Evolutionary conservation across 495 filamentous ascomycete species (phyloP).

Genomic region (Lepidopterella palustris): DNA sequence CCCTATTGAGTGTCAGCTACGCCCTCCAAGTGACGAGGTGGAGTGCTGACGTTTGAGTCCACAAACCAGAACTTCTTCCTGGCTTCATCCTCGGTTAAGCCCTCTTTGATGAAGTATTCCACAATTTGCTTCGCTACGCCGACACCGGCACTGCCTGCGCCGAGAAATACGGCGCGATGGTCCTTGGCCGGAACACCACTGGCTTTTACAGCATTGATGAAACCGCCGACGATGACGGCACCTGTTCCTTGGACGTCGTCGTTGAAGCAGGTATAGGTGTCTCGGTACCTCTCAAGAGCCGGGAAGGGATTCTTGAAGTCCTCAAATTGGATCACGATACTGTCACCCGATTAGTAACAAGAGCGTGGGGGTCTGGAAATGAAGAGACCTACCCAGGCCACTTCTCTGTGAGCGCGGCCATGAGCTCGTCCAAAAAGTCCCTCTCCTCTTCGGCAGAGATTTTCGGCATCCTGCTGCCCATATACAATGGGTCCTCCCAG

Average conservation of each 20-base stretch:
- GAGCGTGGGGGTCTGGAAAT: not conserved
- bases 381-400: slow-evolving; percentile 62
- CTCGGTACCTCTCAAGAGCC: slow-evolving; percentile 79
- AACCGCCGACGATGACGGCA: slow-evolving; percentile 87
- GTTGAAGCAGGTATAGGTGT: slow-evolving; percentile 91
- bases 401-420: slow-evolving; percentile 80
- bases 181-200: slow-evolving; percentile 80
- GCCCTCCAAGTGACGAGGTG: not conserved
- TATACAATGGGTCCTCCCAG: slow-evolving; percentile 86
- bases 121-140: slow-evolving; percentile 97
- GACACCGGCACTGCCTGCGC: slow-evolving; percentile 89
- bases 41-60: slow-evolving; percentile 57
- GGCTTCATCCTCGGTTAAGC: slow-evolving; percentile 86
- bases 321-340: slow-evolving; percentile 96
- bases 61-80: slow-evolving; percentile 93
- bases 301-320: slow-evolving; percentile 99
- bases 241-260: slow-evolving; percentile 98
- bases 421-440: slow-evolving; percentile 96
- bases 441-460: slow-evolving; percentile 72
- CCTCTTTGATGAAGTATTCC: slow-evolving; percentile 88
- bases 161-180: slow-evolving; percentile 92
- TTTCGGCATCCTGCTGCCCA: slow-evolving; percentile 80
- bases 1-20: slow-evolving; percentile 45
- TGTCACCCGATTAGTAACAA: slow-evolving; percentile 31
- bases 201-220: slow-evolving; percentile 90